Base-by-base conservation (phyloP, 2,329 filamentous ascomycete species). In the Mariannaea sp. region DNA sequence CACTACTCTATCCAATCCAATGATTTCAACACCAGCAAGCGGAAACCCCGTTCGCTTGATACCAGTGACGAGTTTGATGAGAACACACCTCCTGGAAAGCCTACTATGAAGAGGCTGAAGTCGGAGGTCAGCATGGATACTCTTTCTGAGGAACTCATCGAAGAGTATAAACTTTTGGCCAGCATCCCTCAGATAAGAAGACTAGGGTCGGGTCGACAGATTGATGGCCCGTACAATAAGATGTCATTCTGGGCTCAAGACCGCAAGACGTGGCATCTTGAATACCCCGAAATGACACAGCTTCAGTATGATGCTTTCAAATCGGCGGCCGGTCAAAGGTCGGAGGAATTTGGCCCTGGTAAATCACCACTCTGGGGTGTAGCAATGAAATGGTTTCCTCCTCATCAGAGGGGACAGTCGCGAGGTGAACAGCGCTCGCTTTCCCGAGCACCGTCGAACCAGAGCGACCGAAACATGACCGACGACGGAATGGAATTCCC, bases 281-380 rank as follows among this genome's bases (percentile, higher is more conserved):
- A 80, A 44, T 87, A 87, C 60, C 84, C 84, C 0, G 80, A 84
- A 57, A 86, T 87, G 82, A 85, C 80, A 1, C 77, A 82, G 50
- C 72, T 82, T 6, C 83, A 87, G 56, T 78, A 79, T 50, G 76
- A 79, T 27, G 80, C 78, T 2, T 86, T 85, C 66, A 70, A 74
- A 14, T 67, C 75, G n/a, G 81, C 80, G 13, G 82, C 83, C 1
- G 62, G 71, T 26, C 70, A 71, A 1, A 73, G 79, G 27, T 73
- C 74, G 1, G 83, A 87, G 60, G 70, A 75, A 16, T 87, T 87
- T 47, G 70, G 70, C 0, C 80, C 78, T 2, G 79, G 77, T 2
- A 75, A 76, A 53, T 76, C 80, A 2, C 73, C 72, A 0, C 68
- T 85, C 17, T 86, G 81, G 83, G 71, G 74, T 22, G 61, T 85